Conservation (phyloP, 306 rosid genomes). For the Astragalus glycyphyllos region DNA sequence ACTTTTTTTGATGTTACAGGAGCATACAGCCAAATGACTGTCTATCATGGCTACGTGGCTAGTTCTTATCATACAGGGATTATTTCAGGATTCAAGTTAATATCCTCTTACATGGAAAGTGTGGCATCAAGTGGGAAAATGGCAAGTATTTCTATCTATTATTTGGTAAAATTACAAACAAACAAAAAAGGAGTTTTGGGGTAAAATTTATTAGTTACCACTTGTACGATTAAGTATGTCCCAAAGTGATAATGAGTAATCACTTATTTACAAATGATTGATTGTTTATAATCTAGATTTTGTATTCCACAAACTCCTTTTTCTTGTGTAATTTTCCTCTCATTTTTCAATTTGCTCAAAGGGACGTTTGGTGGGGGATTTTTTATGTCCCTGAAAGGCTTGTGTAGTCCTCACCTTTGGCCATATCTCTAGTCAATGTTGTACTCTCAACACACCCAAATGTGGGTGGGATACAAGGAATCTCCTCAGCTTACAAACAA, state of each 20-base stretch:
- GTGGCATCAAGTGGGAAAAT: slow-evolving; percentile 62
- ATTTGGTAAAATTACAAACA: slow-evolving; percentile 27
- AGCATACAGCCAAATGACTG: slow-evolving; percentile 58
- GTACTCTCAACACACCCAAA: too few species aligned
- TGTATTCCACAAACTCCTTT: slow-evolving; percentile 1
- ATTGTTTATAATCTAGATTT: not conserved
- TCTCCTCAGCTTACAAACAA: too few species aligned
- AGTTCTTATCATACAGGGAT: slow-evolving; percentile 96
- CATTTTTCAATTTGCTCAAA: not conserved
- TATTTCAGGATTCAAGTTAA: slow-evolving; percentile 80
- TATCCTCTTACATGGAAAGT: slow-evolving; percentile 77
- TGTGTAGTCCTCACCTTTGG: too few species aligned
- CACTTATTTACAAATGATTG: slow-evolving; percentile 7
- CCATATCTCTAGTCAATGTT: too few species aligned
- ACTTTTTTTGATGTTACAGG: slow-evolving; percentile 53
- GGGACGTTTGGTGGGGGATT: too few species aligned
- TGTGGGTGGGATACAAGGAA: too few species aligned
- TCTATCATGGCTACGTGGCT: slow-evolving; percentile 80
- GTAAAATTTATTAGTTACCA: not conserved
- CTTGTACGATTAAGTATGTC: not conserved
- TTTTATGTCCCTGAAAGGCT: too few species aligned
- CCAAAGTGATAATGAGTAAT: not conserved
- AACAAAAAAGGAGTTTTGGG: not conserved
- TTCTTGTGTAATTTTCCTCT: slow-evolving; percentile 17
- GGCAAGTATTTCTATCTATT: slow-evolving; percentile 53